These are phyloP conservation scores for Candida namnaoensis DNA, from an alignment of 805 yeast genomes.

Conservation along the genomic window DNA sequence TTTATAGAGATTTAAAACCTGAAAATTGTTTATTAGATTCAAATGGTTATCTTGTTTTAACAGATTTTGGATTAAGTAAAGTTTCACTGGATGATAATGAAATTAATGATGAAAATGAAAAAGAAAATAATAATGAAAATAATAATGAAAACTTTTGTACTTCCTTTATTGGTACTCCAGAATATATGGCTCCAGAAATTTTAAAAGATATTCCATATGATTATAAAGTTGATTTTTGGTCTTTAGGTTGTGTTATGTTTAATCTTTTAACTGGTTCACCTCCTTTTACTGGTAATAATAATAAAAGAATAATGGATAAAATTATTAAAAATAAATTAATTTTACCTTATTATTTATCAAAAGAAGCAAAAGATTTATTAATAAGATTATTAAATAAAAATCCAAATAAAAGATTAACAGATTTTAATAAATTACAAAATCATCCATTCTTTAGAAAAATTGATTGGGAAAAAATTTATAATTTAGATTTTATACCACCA, in stretches of 20 bases:
- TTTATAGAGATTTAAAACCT: slow-evolving; percentile 93
- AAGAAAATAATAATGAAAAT: too few species aligned
- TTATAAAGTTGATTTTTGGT: slow-evolving; percentile 86
- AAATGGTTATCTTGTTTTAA: slow-evolving; percentile 88
- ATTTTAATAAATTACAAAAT: slow-evolving; percentile 47
- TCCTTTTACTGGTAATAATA: slow-evolving; percentile 80
- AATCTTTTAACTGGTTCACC: slow-evolving; percentile 84
- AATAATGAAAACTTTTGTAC: slow-evolving; percentile 62
- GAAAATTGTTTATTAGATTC: slow-evolving; percentile 92
- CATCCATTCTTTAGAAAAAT: slow-evolving; percentile 74
- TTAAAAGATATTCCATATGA: slow-evolving; percentile 71
- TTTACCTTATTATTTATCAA: slow-evolving; percentile 68
- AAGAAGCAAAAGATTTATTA: slow-evolving; percentile 72
- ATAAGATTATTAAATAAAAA: slow-evolving; percentile 59
- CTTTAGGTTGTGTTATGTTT: slow-evolving; percentile 72
- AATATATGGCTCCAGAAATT: slow-evolving; percentile 88
- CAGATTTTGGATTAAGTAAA: slow-evolving; percentile 94
- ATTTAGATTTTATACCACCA: slow-evolving; percentile 51
- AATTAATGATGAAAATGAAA: slow-evolving; percentile 31
- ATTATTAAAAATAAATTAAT: slow-evolving; percentile 58
- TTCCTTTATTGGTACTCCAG: slow-evolving; percentile 73
- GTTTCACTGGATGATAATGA: slow-evolving; percentile 46
- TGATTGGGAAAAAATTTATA: slow-evolving; percentile 54
- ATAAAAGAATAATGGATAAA: slow-evolving; percentile 68
- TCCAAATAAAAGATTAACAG: slow-evolving; percentile 54